Base-by-base conservation (phyloP, 2,329 filamentous ascomycete species). In the Ascochyta rabiei region DNA sequence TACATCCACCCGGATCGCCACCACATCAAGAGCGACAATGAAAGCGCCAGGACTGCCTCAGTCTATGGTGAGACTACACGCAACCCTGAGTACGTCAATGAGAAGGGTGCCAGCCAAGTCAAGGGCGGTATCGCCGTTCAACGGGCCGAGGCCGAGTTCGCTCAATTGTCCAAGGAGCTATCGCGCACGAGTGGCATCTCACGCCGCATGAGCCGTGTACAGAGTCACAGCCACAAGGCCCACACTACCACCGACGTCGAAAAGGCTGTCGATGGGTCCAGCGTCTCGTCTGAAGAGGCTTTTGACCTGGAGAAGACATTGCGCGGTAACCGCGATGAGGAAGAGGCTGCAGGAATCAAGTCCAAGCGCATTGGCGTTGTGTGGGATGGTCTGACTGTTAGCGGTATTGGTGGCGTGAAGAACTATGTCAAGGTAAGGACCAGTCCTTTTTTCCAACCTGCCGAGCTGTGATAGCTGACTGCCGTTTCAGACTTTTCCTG, bases 221-320 rank as follows among this genome's bases (percentile, higher is more conserved):
- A 70, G 68, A 82, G 75, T 68, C 73, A 59, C 68, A 82, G 69
- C 66, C 76, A 64, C 70, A 73, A 69, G 23, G 59, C 65, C 28
- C 60, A 66, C 0, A 57, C 50, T 13, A 48, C 72, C n/a, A 50
- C 73, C 23, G 87, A 89, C 75, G 67, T 85, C 8, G 88, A 91
- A 64, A 88, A 88, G 72, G 79, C 75, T 3, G 48, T 57, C 7
- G 64, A 61, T 12, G 47, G 41, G 1, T 72, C 70, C 12, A 70
- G 72, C 1, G 75, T 75, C 24, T 72, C 60, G 28, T 77, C 60
- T 3, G 69, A 68, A 63, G 77, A 69, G 77, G 79, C 82, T 9
- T 96, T 95, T 74, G 88, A 96, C 69, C 80, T 96, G 33, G 90
- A 96, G 72, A 76, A 80, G 8, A 86, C 88, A 3, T 78, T 96